A percentile compares a stretch with the other conserved stretches of the same genome.
phyloP scores from a whole-genome alignment of 495 filamentous ascomycete genomes.

The Penicillium crystallinum region DNA sequence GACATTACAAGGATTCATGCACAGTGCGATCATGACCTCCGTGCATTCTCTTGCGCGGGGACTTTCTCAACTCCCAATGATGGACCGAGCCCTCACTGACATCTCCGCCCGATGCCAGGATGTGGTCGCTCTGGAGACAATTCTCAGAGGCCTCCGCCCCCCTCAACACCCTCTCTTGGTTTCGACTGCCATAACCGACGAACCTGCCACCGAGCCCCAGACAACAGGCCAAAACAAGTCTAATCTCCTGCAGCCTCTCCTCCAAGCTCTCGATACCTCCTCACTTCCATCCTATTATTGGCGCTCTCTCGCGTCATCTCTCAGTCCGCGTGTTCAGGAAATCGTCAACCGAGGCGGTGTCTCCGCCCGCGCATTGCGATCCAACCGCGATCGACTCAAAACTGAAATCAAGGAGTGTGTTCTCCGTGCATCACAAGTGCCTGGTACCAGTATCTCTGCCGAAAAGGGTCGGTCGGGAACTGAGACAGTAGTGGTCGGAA shows the following conservation, averaged over 20 bases:
- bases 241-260: conserved; percentile 68
- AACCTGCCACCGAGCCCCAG: conserved; percentile 4
- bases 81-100: conserved; percentile 79
- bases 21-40: conserved; percentile 67
- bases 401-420: conserved; percentile 82
- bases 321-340: conserved; percentile 75
- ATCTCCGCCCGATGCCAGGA: conserved; percentile 83
- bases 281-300: conserved; percentile 89
- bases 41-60: conserved; percentile 65
- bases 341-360: conserved; percentile 77
- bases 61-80: conserved; percentile 70
- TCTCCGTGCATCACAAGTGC: conserved; percentile 61
- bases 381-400: conserved; percentile 67
- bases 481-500: conserved; percentile 38
- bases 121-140: conserved; percentile 75
- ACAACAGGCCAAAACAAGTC: conserved; percentile 7
- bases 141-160: conserved; percentile 62
- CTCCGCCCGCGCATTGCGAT: conserved; percentile 71
- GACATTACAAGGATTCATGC: conserved; percentile 75
- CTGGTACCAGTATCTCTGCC: conserved; percentile 41
- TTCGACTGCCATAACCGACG: conserved; percentile 9
- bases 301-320: conserved; percentile 72
- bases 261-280: conserved; percentile 77
- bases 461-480: conserved; percentile 38
- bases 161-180: conserved; percentile 60